Base-by-base conservation (phyloP, 2,329 filamentous ascomycete genomes). In the Aspergillus arachidicola region DNA sequence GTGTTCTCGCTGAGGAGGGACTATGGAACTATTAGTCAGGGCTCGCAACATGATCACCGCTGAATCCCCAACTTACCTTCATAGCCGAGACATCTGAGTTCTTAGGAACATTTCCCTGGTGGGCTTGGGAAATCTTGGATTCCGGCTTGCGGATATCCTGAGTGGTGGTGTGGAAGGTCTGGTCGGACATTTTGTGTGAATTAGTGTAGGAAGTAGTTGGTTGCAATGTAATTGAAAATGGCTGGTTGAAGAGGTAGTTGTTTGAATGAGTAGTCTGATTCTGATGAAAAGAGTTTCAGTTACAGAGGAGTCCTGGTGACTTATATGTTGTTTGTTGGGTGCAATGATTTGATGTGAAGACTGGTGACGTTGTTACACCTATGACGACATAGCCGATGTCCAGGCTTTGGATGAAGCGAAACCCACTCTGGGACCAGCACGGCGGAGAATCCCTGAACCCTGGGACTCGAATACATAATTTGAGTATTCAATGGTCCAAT, bases 121-220 rank as follows among this genome's bases (percentile, higher is more conserved):
- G 76, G 41, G 71, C 73, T 28, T 74, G 73, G 43, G 79, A 75
- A 53, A 77, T 69, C 58, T 76, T 75, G 63, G 80, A 79, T 70
- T 85, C 80, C 4, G 74, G 64, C 74, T 83, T 84, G 71, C 81
- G 80, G 65, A 84, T 64, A 67, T 84, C 80, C 71, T 85, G 79
- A 64, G 76, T 76, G 64, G 82, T 85, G 51, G 78, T 74, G 77
- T 84, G 79, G 75, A 79, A 84, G 61, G 81, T 83, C 38, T 58
- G 57, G 38, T 67, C 65, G 51, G 65, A 61, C 67, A 69, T 68
- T 28, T 50, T 66, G 62, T 43, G 14, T 57, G 14, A 32, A 19
- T 16, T 19, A 16, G 23, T 21, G 9, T 23, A 16, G 5, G 9
- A 26, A 23, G 11, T 28, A 1, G 45, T 6, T 28, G 23, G 14